Base-by-base conservation (phyloP, 306 rosid genomes). In the Oemleria cerasiformis region DNA sequence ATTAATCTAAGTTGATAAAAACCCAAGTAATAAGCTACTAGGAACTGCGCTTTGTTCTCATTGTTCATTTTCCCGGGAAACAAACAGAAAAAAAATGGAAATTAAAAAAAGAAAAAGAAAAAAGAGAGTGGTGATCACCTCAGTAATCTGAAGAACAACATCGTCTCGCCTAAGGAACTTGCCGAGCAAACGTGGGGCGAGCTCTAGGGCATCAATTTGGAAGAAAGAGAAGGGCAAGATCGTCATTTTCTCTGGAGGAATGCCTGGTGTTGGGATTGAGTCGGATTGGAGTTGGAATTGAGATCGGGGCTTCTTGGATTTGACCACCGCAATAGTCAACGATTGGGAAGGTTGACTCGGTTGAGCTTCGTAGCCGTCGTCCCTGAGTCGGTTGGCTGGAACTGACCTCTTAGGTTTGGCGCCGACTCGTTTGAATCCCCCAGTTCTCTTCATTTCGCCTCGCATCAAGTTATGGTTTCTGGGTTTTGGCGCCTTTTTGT, bases 161-260 rank as follows among this genome's bases (percentile, higher is more conserved):
- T 86, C 86, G 70, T 88, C 97, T 67, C 96, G 67, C 74, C 91
- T 85, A 0, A 91, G 86, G 59, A 84, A 78, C 88, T 93, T 90
- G 21, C 98, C 98, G 6, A 91, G 88, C 84, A 93, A 88, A 60
- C 91, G 92, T 0, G 94, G 97, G 61, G 98, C 98, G 11, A 88
- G 96, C 82, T 87, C 94, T 7, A 88, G 54, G 21, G 97, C 85
- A 38, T 93, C 98, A 78, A 91, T 84, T 70, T 77, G 90, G 69
- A 82, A 93, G 85, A 93, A 91, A 0, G 74, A 67, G 40, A 68
- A 75, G 23, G 92, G 80, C 75, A 94, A 76, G 57, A 75, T 81
- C 74, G 81, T 67, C 70, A 80, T 75, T 57, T 81, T 49, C 7
- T 21, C 13, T 0, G 65, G 49, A 47, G 84, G 70, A 38, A 50